Base-by-base conservation (phyloP, 192 early-diverging fungal species). In the Gryganskiella cystojenkinii region DNA sequence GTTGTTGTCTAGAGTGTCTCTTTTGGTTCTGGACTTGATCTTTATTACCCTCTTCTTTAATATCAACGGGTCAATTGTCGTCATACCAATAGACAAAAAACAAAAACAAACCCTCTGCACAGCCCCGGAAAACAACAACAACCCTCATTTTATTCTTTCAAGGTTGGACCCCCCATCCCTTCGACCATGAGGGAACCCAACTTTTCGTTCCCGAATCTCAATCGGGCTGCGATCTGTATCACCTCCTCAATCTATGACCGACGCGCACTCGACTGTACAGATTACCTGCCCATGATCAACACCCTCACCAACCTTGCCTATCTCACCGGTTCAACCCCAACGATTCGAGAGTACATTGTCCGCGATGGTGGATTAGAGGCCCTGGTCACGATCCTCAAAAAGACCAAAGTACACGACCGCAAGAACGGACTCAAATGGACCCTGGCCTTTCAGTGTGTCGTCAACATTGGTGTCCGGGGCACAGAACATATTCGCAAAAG, bases 341-440 rank as follows among this genome's bases (percentile, higher is more conserved):
- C 92, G 22, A 93, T 97, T 28, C 90, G 94, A 46, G 87, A 90
- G 43, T 90, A 93, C 47, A 86, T 98, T 31, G 87, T 90, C 22
- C 85, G 89, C 27, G 94, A 98, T 85, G 96, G 96, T 27, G 95
- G 95, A 10, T 79, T 98, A 14, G 93, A 95, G 70, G 85, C 95
- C 43, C 85, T 98, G 3, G 92, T 97, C 58, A 87, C 90, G 33
- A 93, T 95, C 53, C 85, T 95, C 42, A 88, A 88, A 35, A 89
- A 82, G 47, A 90, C 91, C 1, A 83, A 84, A 53, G 89, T 86
- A 15, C 80, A 88, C 22, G 90, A 93, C 61, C 87, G 85, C 14
- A 83, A 89, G 70, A 91, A 90, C 69, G 85, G 85, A 58, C 92
- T 91, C 91, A 91, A 93, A 56, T 94, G 93, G 93, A 90, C 89